These are phyloP conservation scores for Bipolaris gigantea DNA, from an alignment of 2,329 filamentous ascomycete species.

Conservation along the genomic window DNA sequence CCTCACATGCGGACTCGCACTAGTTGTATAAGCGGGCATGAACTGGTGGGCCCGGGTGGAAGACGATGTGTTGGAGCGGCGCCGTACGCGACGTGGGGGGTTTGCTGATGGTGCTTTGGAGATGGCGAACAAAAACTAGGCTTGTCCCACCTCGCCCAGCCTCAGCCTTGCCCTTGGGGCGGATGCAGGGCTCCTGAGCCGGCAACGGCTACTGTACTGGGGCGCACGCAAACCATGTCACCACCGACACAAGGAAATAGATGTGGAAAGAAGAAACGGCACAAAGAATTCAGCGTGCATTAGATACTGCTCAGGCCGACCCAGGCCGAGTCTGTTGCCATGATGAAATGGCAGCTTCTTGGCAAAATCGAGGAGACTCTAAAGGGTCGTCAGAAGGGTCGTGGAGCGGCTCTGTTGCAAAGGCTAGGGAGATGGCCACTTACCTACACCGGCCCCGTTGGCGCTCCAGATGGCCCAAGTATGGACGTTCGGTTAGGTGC, in stretches of 20 bases:
- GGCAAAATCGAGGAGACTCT: conserved; percentile 4
- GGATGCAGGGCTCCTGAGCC: conserved; percentile 7
- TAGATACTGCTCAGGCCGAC: background rate
- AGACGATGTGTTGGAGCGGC: conserved; percentile 5
- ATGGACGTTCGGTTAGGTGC: conserved; percentile 2
- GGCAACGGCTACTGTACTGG: background rate
- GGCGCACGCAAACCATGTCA: conserved; percentile 6
- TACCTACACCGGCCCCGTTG: conserved; percentile 6
- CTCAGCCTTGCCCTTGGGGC: conserved; percentile 7
- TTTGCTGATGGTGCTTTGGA: conserved; percentile 9
- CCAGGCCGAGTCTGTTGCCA: background rate
- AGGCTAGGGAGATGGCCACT: background rate
- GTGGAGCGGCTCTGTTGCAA: background rate
- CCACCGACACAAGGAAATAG: background rate
- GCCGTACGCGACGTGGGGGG: conserved; percentile 7
- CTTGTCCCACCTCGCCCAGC: conserved; percentile 4
- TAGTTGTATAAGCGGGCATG: background rate
- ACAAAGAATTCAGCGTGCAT: background rate
- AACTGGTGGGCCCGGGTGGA: background rate
- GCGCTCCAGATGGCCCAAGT: background rate
- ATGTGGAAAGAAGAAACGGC: background rate
- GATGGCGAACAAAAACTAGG: conserved; percentile 13
- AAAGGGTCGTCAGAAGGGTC: conserved; percentile 9
- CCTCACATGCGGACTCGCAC: background rate
- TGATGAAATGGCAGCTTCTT: conserved; percentile 1